A percentile compares a stretch with the other conserved stretches of the same genome.
These are phyloP conservation scores for Neofusicoccum sp. DNA, from an alignment of 2,329 filamentous ascomycete genomes.

Conservation along the genomic window DNA sequence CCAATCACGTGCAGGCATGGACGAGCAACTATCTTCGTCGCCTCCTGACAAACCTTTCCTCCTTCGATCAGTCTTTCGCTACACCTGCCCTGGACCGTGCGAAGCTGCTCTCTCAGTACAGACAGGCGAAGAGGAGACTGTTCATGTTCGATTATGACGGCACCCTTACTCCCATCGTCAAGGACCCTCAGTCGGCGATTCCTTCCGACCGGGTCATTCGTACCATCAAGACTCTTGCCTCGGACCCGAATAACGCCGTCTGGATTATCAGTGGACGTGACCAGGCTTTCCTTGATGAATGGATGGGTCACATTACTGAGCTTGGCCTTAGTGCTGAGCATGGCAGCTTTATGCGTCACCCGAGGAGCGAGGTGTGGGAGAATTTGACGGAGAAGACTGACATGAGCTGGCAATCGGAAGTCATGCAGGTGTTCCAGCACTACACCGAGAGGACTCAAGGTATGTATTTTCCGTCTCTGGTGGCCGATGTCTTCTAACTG, in stretches of 20 bases:
- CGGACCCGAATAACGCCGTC: slow-evolving; percentile 80
- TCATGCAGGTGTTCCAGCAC: slow-evolving; percentile 78
- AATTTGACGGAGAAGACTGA: slow-evolving; percentile 83
- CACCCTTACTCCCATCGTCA: slow-evolving; percentile 89
- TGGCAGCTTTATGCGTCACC: slow-evolving; percentile 88
- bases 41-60: slow-evolving; percentile 75
- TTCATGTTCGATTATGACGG: slow-evolving; percentile 99
- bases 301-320: slow-evolving; percentile 85
- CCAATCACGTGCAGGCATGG: slow-evolving; percentile 84
- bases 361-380: slow-evolving; percentile 74
- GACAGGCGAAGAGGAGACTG: slow-evolving; percentile 70
- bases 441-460: slow-evolving; percentile 85
- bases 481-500: neutral
- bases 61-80: slow-evolving; percentile 69
- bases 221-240: slow-evolving; percentile 74
- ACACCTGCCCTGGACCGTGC: slow-evolving; percentile 80
- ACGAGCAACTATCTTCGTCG: slow-evolving; percentile 75
- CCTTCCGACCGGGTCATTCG: slow-evolving; percentile 80
- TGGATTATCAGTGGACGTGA: slow-evolving; percentile 98
- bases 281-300: slow-evolving; percentile 84
- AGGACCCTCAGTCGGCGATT: slow-evolving; percentile 83
- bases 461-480: slow-evolving; percentile 39
- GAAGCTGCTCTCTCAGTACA: slow-evolving; percentile 71
- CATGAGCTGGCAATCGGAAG: slow-evolving; percentile 90
- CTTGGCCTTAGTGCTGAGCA: slow-evolving; percentile 97